Conservation (phyloP, 257 asterid species). For the Misopates orontium region DNA sequence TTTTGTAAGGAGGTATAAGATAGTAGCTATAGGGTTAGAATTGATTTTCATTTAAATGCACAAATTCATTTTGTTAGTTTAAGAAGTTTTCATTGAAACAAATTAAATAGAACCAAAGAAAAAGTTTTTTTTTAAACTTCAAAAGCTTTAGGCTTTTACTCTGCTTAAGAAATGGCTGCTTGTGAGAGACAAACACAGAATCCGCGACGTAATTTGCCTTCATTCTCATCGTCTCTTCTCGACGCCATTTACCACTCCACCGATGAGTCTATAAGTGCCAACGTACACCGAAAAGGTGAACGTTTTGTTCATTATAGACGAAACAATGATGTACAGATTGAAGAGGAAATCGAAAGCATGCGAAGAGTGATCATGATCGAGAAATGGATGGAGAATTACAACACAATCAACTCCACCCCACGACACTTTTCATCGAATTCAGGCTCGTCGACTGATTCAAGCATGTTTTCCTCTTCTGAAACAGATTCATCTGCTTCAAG, state of each 20-base stretch:
- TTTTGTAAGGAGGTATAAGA: too few species aligned
- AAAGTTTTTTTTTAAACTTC: neutral
- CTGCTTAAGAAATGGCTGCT: slow-evolving; percentile 26
- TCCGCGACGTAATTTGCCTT: slow-evolving; percentile 54
- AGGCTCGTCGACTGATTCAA: slow-evolving; percentile 63
- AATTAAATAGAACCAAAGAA: neutral
- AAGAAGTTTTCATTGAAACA: neutral
- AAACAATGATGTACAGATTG: slow-evolving; percentile 35
- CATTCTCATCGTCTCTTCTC: slow-evolving; percentile 80
- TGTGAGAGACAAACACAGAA: slow-evolving; percentile 40
- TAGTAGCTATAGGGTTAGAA: too few species aligned
- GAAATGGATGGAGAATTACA: slow-evolving; percentile 70
- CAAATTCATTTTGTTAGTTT: too few species aligned
- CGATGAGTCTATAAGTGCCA: slow-evolving; percentile 40
- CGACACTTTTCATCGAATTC: slow-evolving; percentile 51
- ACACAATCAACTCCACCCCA: slow-evolving; percentile 24
- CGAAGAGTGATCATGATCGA: slow-evolving; percentile 75
- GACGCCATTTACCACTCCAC: slow-evolving; percentile 81
- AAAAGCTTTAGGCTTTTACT: too few species aligned
- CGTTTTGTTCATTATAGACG: slow-evolving; percentile 23
- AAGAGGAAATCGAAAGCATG: slow-evolving; percentile 62
- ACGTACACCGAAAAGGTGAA: neutral
- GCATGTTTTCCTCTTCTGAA: slow-evolving; percentile 64
- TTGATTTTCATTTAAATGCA: too few species aligned
- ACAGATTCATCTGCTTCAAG: slow-evolving; percentile 51